These are phyloP conservation scores for Epichloe bromicola DNA, from an alignment of 2,329 filamentous ascomycete species.

Conservation along the genomic window DNA sequence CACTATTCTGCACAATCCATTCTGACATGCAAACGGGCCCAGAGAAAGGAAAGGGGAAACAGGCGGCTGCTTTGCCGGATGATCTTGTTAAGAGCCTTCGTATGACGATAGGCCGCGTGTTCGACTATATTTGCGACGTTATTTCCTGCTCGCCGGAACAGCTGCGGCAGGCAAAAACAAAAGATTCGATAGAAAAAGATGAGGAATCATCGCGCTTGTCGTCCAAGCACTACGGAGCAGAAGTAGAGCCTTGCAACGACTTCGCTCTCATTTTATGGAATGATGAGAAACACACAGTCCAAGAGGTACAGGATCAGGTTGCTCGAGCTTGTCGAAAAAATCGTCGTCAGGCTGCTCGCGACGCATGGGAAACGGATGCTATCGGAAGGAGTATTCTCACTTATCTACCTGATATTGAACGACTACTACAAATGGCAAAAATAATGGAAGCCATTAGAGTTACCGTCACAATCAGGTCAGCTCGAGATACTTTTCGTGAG, in stretches of 20 bases:
- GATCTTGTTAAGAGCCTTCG: conserved; percentile 67
- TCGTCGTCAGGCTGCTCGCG: conserved; percentile 52
- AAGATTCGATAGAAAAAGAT: conserved; percentile 65
- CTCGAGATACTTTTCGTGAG: conserved; percentile 89
- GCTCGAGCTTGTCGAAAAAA: conserved; percentile 73
- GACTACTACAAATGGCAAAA: conserved; percentile 64
- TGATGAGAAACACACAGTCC: conserved; percentile 94
- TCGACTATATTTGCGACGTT: conserved; percentile 96
- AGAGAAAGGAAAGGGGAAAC: conserved; percentile 49
- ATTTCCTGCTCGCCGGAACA: conserved; percentile 97
- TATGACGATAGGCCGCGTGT: conserved; percentile 70
- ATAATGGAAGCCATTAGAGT: conserved; percentile 93
- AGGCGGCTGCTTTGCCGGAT: conserved; percentile 48
- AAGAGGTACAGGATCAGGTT: conserved; percentile 82
- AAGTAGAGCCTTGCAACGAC: conserved; percentile 34
- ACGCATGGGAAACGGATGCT: conserved; percentile 80
- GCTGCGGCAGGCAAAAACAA: conserved; percentile 71
- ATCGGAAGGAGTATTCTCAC: conserved; percentile 77
- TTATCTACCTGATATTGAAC: conserved; percentile 57
- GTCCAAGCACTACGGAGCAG: conserved; percentile 55
- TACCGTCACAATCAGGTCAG: conserved; percentile 85
- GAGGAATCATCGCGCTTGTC: conserved; percentile 67
- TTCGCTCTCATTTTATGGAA: conserved; percentile 91
- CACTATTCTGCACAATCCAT: conserved; percentile 88
- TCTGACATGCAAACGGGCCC: conserved; percentile 42